A percentile compares a stretch with the other conserved stretches of the same genome.
phyloP scores from a whole-genome alignment of 176 grass and related monocot species.

The Calamus simplicifolius region DNA sequence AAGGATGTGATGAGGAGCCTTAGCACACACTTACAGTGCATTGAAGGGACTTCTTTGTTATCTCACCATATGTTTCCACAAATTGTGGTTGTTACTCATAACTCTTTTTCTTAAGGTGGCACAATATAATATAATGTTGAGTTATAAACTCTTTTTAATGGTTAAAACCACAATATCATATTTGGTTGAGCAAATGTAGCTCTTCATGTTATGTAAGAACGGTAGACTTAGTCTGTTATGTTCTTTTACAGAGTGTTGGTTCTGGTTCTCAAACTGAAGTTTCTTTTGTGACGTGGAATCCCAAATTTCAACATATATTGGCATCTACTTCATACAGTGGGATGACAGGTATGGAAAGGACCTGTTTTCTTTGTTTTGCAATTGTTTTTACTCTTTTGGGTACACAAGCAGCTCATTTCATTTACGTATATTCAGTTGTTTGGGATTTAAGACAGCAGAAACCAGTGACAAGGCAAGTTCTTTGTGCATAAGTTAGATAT shows the following conservation, averaged over 20 bases:
- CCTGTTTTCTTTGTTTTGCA: slow-evolving; percentile 1
- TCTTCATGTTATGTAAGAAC: not conserved
- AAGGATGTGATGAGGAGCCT: too few species aligned
- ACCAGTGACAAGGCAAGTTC: slow-evolving; percentile 73
- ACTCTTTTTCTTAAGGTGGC: too few species aligned
- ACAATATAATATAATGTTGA: too few species aligned
- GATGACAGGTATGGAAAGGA: slow-evolving; percentile 52
- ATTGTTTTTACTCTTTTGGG: not conserved
- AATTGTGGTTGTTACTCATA: too few species aligned
- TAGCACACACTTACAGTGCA: too few species aligned
- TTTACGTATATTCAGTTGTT: slow-evolving; percentile 46
- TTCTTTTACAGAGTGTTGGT: slow-evolving; percentile 56
- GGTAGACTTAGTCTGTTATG: not conserved
- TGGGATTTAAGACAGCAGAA: slow-evolving; percentile 96
- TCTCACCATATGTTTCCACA: too few species aligned
- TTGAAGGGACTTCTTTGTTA: too few species aligned
- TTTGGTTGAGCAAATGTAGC: not conserved
- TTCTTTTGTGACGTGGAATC: slow-evolving; percentile 92
- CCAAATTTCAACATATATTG: slow-evolving; percentile 89
- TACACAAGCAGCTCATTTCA: slow-evolving; percentile 20
- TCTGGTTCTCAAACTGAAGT: slow-evolving; percentile 82
- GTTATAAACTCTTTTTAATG: too few species aligned
- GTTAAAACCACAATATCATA: not conserved
- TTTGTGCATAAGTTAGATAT: slow-evolving; percentile 6
- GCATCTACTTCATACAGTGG: slow-evolving; percentile 88